A percentile compares a stretch with the other conserved stretches of the same genome.
These are phyloP conservation scores for Pyrus hybrid DNA, from an alignment of 331 rosid genomes.

Conservation along the genomic window DNA sequence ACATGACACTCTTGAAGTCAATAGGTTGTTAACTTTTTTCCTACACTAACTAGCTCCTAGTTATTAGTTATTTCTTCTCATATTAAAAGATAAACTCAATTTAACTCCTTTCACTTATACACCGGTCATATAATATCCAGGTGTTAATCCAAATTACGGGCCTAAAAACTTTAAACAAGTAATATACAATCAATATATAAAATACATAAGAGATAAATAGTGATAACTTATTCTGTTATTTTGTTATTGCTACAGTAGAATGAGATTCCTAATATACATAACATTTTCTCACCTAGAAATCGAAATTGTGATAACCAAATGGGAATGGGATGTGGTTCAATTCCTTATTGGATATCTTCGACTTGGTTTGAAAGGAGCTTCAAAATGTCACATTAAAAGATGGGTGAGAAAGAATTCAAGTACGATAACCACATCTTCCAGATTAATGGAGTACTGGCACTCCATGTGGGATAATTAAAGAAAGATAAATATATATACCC, in stretches of 20 bases:
- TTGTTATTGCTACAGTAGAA: background rate
- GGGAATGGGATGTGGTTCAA: conserved; percentile 6
- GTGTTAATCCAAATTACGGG: background rate
- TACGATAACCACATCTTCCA: background rate
- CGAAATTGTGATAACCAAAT: background rate
- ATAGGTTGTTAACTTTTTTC: no score
- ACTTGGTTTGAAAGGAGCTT: background rate
- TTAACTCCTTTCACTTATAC: no score
- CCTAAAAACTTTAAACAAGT: background rate
- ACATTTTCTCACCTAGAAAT: no score
- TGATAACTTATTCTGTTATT: background rate
- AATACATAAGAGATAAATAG: background rate
- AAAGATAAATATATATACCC: conserved; percentile 10
- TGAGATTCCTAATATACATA: background rate
- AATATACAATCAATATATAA: no score
- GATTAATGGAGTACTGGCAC: background rate
- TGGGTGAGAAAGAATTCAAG: no score
- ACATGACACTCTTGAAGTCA: no score
- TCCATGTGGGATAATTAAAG: conserved; percentile 19
- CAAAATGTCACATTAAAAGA: background rate
- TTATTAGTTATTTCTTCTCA: no score
- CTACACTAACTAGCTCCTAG: no score
- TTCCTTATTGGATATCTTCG: background rate
- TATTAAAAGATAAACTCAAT: no score
- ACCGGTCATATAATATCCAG: no score